Evolutionary conservation across 1,284 basidiomycete genomes (phyloP).

Genomic region (Tilletia horrida): DNA sequence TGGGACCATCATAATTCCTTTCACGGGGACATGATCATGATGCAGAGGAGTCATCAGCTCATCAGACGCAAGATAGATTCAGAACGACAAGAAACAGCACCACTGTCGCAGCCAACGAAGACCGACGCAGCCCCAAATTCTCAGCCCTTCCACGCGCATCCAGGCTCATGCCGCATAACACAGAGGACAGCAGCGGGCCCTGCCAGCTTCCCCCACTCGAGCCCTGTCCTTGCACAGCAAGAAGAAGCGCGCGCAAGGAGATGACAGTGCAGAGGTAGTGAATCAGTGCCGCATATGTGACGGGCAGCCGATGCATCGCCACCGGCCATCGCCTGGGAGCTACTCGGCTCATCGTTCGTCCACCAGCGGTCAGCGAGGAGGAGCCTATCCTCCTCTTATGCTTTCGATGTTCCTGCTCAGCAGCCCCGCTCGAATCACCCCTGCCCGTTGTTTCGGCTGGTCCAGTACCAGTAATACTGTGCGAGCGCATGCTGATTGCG

Average conservation of each 20-base stretch:
- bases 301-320: not conserved
- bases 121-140: not conserved
- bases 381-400: not conserved
- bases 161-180: conserved; percentile 10
- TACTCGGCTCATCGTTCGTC: no score
- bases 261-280: not conserved
- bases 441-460: no score
- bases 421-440: not conserved
- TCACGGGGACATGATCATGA: no score
- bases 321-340: not conserved
- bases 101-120: conserved; percentile 1
- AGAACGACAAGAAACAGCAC: not conserved
- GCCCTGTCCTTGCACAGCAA: not conserved
- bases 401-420: not conserved
- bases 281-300: not conserved
- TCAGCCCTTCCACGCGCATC: not conserved
- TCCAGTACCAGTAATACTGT: not conserved
- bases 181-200: not conserved
- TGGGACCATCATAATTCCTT: no score
- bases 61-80: no score
- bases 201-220: not conserved
- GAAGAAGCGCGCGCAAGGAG: not conserved
- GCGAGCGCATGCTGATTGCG: not conserved
- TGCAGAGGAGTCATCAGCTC: no score
- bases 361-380: no score